Evolutionary conservation across 805 yeast species (phyloP).

Genomic region (Lipomyces sp.): DNA sequence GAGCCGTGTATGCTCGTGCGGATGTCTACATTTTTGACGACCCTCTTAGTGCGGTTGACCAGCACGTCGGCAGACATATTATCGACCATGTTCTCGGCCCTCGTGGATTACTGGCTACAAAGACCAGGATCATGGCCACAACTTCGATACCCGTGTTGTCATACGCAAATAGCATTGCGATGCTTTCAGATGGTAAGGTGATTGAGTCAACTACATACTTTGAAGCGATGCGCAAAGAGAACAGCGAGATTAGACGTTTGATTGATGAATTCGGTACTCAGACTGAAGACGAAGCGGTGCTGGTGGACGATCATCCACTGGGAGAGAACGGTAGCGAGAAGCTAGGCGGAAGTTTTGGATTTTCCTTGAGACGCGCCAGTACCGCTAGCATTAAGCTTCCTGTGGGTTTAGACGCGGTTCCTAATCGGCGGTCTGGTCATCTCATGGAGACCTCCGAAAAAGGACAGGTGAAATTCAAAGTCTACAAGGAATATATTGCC

Average conservation of each 20-base stretch:
- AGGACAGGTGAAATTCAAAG: conserved; percentile 89
- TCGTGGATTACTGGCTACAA: conserved; percentile 80
- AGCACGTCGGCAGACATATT: conserved; percentile 91
- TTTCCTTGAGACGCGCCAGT: conserved; percentile 49
- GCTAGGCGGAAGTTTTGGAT: conserved; percentile 8
- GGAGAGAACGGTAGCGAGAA: conserved; percentile 8
- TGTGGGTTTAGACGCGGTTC: conserved; percentile 29
- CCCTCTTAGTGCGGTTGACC: conserved; percentile 93
- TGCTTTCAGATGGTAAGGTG: conserved; percentile 54
- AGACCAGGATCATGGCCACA: conserved; percentile 78
- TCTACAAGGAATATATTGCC: conserved; percentile 76
- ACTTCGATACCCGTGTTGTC: conserved; percentile 79
- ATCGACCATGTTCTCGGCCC: conserved; percentile 86
- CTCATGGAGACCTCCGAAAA: conserved; percentile 78
- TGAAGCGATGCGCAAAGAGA: conserved; percentile 30
- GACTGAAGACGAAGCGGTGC: conserved; percentile 12
- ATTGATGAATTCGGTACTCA: conserved; percentile 31
- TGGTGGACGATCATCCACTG: background rate
- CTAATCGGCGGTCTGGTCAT: conserved; percentile 30
- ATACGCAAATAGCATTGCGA: conserved; percentile 64
- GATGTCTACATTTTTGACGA: conserved; percentile 82
- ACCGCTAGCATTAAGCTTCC: conserved; percentile 52
- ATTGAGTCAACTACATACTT: conserved; percentile 38
- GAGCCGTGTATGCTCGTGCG: conserved; percentile 86
- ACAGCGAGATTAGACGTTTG: conserved; percentile 25